phyloP scores from a whole-genome alignment of 805 yeast genomes.

The Yarrowia sp. region DNA sequence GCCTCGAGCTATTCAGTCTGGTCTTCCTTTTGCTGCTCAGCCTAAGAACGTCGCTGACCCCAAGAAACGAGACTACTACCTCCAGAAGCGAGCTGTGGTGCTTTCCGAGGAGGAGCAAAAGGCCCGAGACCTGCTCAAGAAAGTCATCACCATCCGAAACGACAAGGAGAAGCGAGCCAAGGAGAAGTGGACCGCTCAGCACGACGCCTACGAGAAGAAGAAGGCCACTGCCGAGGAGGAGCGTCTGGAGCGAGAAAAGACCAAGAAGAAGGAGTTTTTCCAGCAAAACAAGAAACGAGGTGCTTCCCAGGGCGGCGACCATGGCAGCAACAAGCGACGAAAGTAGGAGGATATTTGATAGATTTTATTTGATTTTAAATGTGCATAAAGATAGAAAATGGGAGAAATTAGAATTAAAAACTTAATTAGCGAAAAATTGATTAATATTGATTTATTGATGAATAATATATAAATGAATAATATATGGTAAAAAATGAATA shows the following conservation, averaged over 20 bases:
- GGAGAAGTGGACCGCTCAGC: conserved; percentile 69
- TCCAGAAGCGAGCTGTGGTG: conserved; percentile 90
- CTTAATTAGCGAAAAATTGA: too few relatives aligned
- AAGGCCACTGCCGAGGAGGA: conserved; percentile 70
- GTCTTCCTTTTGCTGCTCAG: conserved; percentile 90
- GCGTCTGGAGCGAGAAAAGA: conserved; percentile 70
- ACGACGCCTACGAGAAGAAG: conserved; percentile 69
- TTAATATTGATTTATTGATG: too few relatives aligned
- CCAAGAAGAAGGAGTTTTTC: conserved; percentile 84
- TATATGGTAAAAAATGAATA: too few relatives aligned
- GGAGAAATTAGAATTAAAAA: too few relatives aligned
- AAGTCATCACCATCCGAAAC: conserved; percentile 76
- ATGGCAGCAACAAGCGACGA: conserved; percentile 23
- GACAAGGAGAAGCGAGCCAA: conserved; percentile 78
- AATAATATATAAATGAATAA: too few relatives aligned
- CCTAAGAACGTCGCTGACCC: conserved; percentile 56
- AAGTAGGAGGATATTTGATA: not conserved
- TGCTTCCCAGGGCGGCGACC: conserved; percentile 28
- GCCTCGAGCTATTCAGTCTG: conserved; percentile 71
- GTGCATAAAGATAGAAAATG: too few relatives aligned
- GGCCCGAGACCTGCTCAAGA: conserved; percentile 83
- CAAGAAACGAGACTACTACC: conserved; percentile 60
- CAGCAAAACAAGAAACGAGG: conserved; percentile 43
- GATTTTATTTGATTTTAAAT: not conserved
- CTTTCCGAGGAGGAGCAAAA: conserved; percentile 90